Evolutionary conservation across 2,329 filamentous ascomycete species (phyloP).

Genomic region (Herpotrichia juniperi): DNA sequence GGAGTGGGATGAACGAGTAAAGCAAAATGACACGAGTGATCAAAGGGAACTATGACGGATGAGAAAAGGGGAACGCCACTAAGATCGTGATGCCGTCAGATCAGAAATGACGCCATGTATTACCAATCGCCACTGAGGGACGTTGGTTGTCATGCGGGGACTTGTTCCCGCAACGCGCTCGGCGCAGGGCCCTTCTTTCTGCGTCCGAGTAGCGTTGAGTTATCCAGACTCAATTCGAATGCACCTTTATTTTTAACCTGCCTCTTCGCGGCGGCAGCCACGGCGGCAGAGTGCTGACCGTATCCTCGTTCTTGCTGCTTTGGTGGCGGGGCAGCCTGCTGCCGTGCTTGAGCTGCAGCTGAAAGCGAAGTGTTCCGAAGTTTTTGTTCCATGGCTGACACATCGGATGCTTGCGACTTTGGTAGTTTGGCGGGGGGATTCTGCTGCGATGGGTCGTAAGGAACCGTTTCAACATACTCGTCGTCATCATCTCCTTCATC

Average conservation of each 20-base stretch:
- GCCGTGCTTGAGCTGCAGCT: constrained; percentile 66
- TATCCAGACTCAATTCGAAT: constrained; percentile 91
- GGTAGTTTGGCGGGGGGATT: constrained; percentile 69
- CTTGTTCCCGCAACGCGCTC: constrained; percentile 54
- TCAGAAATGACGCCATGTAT: background rate
- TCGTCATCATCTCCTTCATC: constrained; percentile 70
- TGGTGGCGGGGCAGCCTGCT: constrained; percentile 54
- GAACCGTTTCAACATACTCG: constrained; percentile 68
- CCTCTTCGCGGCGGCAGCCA: constrained; percentile 82
- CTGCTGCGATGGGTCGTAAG: constrained; percentile 55
- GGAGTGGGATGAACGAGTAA: background rate
- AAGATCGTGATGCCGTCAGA: background rate
- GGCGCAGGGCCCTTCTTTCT: constrained; percentile 58
- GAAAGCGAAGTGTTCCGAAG: constrained; percentile 82
- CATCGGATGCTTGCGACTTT: constrained; percentile 66
- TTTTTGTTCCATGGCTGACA: constrained; percentile 81
- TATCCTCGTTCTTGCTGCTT: constrained; percentile 72
- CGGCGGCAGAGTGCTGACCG: constrained; percentile 83
- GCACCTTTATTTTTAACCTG: constrained; percentile 80
- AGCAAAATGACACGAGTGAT: constrained; percentile 1
- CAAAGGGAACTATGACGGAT: background rate
- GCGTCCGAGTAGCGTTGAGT: constrained; percentile 85
- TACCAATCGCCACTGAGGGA: constrained; percentile 37
- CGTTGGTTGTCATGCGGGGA: constrained; percentile 40
- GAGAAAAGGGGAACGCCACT: background rate